A percentile compares a stretch with the other conserved stretches of the same genome.
Evolutionary conservation across 2,329 filamentous ascomycete species (phyloP).

Genomic region (Penicillium expansum): DNA sequence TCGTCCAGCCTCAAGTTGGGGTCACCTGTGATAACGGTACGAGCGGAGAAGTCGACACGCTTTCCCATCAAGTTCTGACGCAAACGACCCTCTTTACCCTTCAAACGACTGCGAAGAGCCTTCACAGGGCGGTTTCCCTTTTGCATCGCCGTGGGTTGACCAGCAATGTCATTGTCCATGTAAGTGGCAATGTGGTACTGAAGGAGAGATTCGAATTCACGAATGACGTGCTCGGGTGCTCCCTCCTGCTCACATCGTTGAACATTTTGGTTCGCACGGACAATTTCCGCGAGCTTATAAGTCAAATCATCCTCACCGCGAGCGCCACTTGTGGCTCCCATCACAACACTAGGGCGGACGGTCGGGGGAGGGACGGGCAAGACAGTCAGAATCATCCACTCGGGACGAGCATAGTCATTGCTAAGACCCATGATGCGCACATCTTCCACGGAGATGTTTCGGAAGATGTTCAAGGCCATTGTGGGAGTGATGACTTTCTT

Average conservation of each 20-base stretch:
- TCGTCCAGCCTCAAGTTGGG: conserved; percentile 95
- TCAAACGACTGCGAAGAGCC: conserved; percentile 91
- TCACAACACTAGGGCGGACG: conserved; percentile 93
- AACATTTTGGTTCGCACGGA: conserved; percentile 94
- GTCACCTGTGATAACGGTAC: conserved; percentile 99
- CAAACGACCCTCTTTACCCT: conserved; percentile 97
- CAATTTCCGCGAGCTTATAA: conserved; percentile 97
- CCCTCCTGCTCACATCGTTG: conserved; percentile 87
- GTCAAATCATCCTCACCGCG: conserved; percentile 98
- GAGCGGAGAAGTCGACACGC: conserved; percentile 97
- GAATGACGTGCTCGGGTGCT: conserved; percentile 83
- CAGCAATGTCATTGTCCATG: conserved; percentile 99
- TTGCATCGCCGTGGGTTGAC: conserved; percentile 88
- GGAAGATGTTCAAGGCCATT: conserved; percentile 81
- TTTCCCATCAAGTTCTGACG: conserved; percentile 99
- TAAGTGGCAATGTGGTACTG: conserved; percentile 99
- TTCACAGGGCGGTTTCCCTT: conserved; percentile 97
- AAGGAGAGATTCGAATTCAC: conserved; percentile 85
- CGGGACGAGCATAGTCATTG: conserved; percentile 89
- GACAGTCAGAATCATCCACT: conserved; percentile 97
- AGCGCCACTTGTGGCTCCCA: conserved; percentile 89
- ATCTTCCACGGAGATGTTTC: conserved; percentile 76
- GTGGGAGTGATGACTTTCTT: conserved; percentile 80
- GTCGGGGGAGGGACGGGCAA: conserved; percentile 93
- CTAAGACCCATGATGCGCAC: conserved; percentile 86